Conservation (phyloP, 148 eudicot genomes). For the Diospyros kaki region DNA sequence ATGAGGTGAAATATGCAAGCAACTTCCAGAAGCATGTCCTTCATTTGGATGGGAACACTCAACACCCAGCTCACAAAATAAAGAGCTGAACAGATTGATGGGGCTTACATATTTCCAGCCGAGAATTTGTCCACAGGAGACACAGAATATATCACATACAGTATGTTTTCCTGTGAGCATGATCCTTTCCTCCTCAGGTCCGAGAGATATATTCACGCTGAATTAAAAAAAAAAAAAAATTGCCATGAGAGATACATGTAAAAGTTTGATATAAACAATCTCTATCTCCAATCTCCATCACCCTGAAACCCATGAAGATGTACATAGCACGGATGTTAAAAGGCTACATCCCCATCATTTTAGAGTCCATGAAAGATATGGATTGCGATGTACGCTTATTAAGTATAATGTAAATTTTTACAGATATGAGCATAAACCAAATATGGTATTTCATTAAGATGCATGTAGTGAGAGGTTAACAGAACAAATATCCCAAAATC, state of each 20-base stretch:
- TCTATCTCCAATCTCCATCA: no score
- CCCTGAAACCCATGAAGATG: no score
- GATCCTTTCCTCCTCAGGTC: no score
- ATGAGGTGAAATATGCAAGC: background rate
- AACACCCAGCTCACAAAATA: background rate
- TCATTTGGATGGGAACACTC: background rate
- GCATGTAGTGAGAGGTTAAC: background rate
- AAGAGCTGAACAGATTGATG: background rate
- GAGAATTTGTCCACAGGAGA: no score
- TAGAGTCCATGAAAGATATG: background rate
- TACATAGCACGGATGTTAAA: no score
- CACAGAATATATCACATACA: no score
- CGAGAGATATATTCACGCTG: slow-evolving; percentile 11
- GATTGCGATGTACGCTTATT: background rate
- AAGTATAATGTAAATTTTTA: background rate
- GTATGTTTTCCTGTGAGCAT: no score
- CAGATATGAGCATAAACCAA: background rate
- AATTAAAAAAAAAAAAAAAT: background rate
- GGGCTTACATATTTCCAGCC: no score
- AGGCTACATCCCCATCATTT: background rate
- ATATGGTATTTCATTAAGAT: background rate
- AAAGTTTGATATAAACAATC: background rate
- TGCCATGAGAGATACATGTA: background rate
- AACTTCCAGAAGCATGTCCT: background rate
- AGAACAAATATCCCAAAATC: background rate